Conservation (phyloP, 805 yeast genomes). For the Saccharomycopsis selenospora region DNA sequence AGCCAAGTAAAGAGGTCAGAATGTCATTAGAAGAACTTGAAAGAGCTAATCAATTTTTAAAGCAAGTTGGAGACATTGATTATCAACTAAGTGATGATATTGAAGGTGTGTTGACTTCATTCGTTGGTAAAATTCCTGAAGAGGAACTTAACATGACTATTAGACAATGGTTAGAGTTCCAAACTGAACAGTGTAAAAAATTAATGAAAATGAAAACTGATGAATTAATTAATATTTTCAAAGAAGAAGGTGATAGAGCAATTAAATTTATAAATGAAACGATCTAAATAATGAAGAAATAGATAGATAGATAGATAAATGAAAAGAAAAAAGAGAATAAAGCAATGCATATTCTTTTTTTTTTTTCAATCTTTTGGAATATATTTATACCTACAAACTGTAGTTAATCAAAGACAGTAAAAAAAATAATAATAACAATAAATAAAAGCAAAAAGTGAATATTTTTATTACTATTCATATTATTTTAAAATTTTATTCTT, state of each 20-base stretch:
- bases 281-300: neutral
- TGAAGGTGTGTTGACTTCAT: slow-evolving; percentile 58
- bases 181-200: slow-evolving; percentile 47
- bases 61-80: slow-evolving; percentile 16
- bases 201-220: slow-evolving; percentile 41
- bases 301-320: too few relatives aligned
- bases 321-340: too few relatives aligned
- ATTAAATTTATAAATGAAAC: slow-evolving; percentile 25
- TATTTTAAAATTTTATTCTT: too few relatives aligned
- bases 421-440: too few relatives aligned
- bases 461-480: too few relatives aligned
- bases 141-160: slow-evolving; percentile 63
- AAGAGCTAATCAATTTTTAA: slow-evolving; percentile 17
- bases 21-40: slow-evolving; percentile 12
- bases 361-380: too few relatives aligned
- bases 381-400: too few relatives aligned
- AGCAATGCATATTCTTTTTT: too few relatives aligned
- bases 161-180: slow-evolving; percentile 57
- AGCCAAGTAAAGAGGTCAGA: slow-evolving; percentile 5
- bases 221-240: slow-evolving; percentile 41
- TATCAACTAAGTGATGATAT: slow-evolving; percentile 48
- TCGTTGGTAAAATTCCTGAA: slow-evolving; percentile 62
- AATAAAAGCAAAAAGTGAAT: too few relatives aligned
- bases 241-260: slow-evolving; percentile 44
- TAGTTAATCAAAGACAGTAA: too few relatives aligned